These are phyloP conservation scores for Colletotrichum coccodes DNA, from an alignment of 2,329 filamentous ascomycete species.

Conservation along the genomic window DNA sequence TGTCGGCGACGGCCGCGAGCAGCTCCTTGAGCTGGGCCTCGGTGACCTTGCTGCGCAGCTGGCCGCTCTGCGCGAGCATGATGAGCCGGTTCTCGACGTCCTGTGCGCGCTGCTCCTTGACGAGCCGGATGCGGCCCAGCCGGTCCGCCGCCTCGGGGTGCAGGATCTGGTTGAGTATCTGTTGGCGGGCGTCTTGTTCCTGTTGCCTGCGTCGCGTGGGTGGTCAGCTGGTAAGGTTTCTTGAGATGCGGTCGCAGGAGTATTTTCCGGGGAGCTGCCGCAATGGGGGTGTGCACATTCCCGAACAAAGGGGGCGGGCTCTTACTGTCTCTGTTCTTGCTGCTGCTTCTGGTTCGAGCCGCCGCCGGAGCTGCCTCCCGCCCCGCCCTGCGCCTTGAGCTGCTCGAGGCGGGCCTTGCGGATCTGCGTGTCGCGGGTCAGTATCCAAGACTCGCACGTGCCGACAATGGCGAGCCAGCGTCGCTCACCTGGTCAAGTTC, in stretches of 20 bases:
- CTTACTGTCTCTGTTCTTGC: conserved; percentile 59
- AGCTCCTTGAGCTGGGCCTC: conserved; percentile 95
- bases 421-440: conserved; percentile 66
- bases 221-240: conserved; percentile 32
- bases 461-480: no score
- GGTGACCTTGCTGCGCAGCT: conserved; percentile 87
- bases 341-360: conserved; percentile 70
- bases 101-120: conserved; percentile 89
- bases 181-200: conserved; percentile 74
- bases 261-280: neutral
- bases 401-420: conserved; percentile 92
- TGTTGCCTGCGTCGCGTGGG: conserved; percentile 50
- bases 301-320: neutral
- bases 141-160: conserved; percentile 93
- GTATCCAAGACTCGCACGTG: neutral
- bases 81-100: conserved; percentile 95
- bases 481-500: conserved; percentile 52
- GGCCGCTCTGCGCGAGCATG: conserved; percentile 87
- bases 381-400: conserved; percentile 77
- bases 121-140: conserved; percentile 91
- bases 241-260: neutral
- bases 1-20: conserved; percentile 84
- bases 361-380: conserved; percentile 55
- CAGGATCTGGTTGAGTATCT: conserved; percentile 91
- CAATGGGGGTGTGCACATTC: no score